Evolutionary conservation across 2,329 filamentous ascomycete genomes (phyloP), one percentile per base, ranked within the genome.

Genomic region (Canariomyces notabilis): DNA sequence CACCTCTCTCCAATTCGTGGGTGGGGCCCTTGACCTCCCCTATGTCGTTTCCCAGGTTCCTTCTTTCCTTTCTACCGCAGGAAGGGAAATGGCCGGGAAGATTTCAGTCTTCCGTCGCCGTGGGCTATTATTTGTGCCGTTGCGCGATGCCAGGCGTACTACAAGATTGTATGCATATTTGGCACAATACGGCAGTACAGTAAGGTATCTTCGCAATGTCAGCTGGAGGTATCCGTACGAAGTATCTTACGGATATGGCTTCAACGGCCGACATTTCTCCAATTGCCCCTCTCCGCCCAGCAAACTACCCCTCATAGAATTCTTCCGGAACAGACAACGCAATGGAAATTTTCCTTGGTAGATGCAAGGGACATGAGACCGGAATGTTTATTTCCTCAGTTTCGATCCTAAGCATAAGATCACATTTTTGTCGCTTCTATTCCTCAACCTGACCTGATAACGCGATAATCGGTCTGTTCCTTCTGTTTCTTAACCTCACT

Each of bases 291-390:
- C 43, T 34, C 42, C 44, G 3, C 20, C 6, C 8, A 5, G 20
- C 12, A 21, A 41, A 18, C n/a, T 29, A 44, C 40, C 46, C 46
- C 46, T 49, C 46, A 46, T 19, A 31, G 38, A 51, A 53, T 51
- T 53, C 45, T 53, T 52, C 52, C 49, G 47, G 38, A n/a, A 33
- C 31, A 36, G 42, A 8, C 6, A 33, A 22, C 46, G 36, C 36
- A 38, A 20, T 18, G 37, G 39, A 8, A 3, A 12, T 29, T 29
- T 35, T 39, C 31, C 29, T 37, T 35, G 22, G 12, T 42, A 37
- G 40, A 40, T 16, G 36, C 32, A 39, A 39, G 37, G 21, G 21
- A 26, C 6, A 8, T 18, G n/a, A 22, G 35, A 16, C 21, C 40
- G 21, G 33, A 16, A 22, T 18, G 37, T 16, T 18, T 22, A n/a